phyloP scores from a whole-genome alignment of 176 grass and related monocot genomes.

The Eragrostis curvula region DNA sequence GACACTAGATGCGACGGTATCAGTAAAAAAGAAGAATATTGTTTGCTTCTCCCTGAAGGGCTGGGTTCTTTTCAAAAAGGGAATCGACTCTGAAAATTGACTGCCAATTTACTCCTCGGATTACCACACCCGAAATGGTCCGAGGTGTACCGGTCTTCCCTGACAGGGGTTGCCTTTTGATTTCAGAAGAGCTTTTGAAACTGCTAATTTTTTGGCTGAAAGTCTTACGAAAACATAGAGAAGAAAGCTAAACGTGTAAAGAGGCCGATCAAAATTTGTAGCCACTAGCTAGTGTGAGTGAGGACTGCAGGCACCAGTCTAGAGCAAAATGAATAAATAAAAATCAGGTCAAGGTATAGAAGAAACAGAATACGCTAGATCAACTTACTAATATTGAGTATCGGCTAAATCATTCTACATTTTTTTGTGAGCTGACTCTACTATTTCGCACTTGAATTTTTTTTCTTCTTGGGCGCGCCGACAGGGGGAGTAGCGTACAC shows the following conservation, averaged over 20 bases:
- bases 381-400: not conserved
- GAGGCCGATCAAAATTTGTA: not conserved
- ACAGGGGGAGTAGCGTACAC: not conserved
- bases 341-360: not conserved
- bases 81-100: no score
- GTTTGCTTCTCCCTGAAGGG: no score
- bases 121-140: no score
- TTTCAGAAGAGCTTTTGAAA: not conserved
- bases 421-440: not conserved
- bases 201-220: not conserved
- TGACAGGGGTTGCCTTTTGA: no score
- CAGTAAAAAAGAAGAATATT: no score
- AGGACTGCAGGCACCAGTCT: not conserved
- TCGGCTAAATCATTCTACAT: not conserved
- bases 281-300: not conserved
- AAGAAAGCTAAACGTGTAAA: not conserved
- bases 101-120: no score
- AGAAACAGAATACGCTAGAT: not conserved
- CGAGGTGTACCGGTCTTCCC: no score
- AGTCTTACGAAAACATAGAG: not conserved
- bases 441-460: not conserved
- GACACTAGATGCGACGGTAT: not conserved
- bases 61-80: no score
- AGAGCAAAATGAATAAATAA: not conserved
- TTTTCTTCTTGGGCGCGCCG: not conserved